Percentiles rank a stretch among this genome's conserved stretches.
Evolutionary conservation across 768 basidiomycete species (phyloP).

Genomic region (Lactarius hengduanensis): DNA sequence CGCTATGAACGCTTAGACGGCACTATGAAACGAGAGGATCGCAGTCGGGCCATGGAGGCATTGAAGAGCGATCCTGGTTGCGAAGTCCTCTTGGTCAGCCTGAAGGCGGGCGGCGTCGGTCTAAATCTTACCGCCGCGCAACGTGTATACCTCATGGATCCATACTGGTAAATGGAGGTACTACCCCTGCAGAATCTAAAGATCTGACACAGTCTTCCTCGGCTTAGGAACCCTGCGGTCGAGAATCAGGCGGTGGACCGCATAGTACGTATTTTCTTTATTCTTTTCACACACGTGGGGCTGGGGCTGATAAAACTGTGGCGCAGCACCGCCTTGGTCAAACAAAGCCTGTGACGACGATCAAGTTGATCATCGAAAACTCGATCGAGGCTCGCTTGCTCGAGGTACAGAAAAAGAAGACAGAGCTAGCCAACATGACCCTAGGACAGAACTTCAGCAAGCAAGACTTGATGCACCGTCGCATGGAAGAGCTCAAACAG

Average conservation of each 20-base stretch:
- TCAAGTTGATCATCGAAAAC: conserved; percentile 92
- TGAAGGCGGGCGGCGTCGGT: conserved; percentile 97
- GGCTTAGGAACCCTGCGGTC: conserved; percentile 85
- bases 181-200: conserved; percentile 3
- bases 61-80: conserved; percentile 86
- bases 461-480: conserved; percentile 80
- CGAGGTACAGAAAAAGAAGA: conserved; percentile 94
- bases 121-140: conserved; percentile 93
- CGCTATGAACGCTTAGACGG: conserved; percentile 92
- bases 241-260: conserved; percentile 98
- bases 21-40: conserved; percentile 96
- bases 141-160: conserved; percentile 94
- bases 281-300: neutral
- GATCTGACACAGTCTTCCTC: neutral
- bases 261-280: conserved; percentile 58
- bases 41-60: conserved; percentile 87
- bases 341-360: conserved; percentile 83
- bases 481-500: conserved; percentile 83
- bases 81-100: conserved; percentile 92
- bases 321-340: conserved; percentile 92
- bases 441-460: conserved; percentile 85
- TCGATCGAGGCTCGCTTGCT: conserved; percentile 92
- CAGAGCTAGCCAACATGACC: conserved; percentile 91
- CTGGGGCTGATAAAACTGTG: conserved; percentile 1
- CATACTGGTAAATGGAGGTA: conserved; percentile 69